Evolutionary conservation across 352 stramenopile genomes (phyloP).

Genomic region (Globisporangium splendens): DNA sequence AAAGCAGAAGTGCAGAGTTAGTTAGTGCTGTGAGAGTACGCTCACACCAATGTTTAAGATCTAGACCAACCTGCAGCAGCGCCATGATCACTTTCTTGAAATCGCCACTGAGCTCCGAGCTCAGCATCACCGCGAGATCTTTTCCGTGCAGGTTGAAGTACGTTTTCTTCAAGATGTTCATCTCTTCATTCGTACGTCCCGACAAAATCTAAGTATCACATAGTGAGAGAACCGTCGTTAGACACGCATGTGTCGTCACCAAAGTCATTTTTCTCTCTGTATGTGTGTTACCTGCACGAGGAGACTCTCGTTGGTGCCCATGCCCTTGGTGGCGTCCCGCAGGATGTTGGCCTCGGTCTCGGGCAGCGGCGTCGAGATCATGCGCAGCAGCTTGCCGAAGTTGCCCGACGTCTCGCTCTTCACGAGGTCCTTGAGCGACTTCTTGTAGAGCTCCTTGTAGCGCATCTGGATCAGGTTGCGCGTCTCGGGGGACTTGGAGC

Average conservation of each 20-base stretch:
- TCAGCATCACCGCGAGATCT: constrained; percentile 62
- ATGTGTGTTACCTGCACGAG: constrained; percentile 33
- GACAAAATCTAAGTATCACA: constrained; percentile 40
- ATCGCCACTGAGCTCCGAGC: constrained; percentile 68
- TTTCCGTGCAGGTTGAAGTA: constrained; percentile 70
- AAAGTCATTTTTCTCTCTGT: background rate
- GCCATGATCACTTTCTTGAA: constrained; percentile 77
- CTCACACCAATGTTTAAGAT: background rate
- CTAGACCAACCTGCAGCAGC: constrained; percentile 31
- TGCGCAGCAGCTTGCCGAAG: constrained; percentile 61
- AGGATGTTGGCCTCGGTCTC: constrained; percentile 72
- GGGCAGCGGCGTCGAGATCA: constrained; percentile 70
- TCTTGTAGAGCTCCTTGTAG: constrained; percentile 67
- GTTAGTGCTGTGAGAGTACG: background rate
- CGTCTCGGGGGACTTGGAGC: constrained; percentile 61
- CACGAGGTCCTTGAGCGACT: constrained; percentile 50
- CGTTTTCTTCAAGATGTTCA: constrained; percentile 75
- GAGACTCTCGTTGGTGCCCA: constrained; percentile 68
- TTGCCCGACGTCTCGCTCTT: constrained; percentile 75
- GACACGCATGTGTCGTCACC: background rate
- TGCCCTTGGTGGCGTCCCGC: constrained; percentile 62
- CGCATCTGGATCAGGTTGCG: constrained; percentile 64
- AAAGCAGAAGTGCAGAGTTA: background rate
- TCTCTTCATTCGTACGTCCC: constrained; percentile 74
- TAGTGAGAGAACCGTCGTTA: background rate